These are phyloP conservation scores for Magnolia sinica DNA, from an alignment of 164 flowering plant genomes.

Conservation along the genomic window DNA sequence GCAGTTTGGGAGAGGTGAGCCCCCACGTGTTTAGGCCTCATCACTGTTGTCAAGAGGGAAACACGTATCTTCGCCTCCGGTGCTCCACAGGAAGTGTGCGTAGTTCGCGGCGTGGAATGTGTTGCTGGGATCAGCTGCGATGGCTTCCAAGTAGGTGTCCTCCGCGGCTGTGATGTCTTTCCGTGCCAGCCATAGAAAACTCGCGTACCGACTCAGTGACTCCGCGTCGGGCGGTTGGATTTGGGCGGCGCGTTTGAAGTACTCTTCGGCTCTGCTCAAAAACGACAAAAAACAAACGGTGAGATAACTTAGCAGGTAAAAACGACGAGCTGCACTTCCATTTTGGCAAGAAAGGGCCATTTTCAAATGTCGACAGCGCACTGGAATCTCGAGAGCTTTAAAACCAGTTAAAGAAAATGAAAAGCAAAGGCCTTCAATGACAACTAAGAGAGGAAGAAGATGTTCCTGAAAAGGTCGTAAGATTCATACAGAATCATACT, in stretches of 20 bases:
- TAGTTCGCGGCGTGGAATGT: constrained; percentile 66
- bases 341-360: too few relatives aligned
- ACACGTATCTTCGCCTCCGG: constrained; percentile 93
- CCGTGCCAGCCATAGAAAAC: constrained; percentile 66
- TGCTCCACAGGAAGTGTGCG: constrained; percentile 91
- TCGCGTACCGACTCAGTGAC: constrained; percentile 63
- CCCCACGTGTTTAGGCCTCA: background rate
- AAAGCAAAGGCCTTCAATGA: too few relatives aligned
- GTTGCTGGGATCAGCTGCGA: constrained; percentile 75
- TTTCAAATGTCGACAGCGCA: too few relatives aligned
- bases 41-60: constrained; percentile 45
- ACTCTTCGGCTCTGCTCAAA: constrained; percentile 76
- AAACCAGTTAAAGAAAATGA: too few relatives aligned
- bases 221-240: constrained; percentile 74
- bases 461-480: too few relatives aligned
- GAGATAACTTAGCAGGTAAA: background rate
- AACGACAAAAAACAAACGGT: background rate
- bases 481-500: too few relatives aligned
- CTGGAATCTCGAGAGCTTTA: too few relatives aligned
- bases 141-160: constrained; percentile 78
- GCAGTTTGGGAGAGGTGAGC: background rate
- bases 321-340: too few relatives aligned
- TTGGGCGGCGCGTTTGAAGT: constrained; percentile 63
- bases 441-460: too few relatives aligned
- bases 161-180: constrained; percentile 83